Conservation (phyloP, 2,329 filamentous ascomycete species). For the Torrubiella hemipterigena region DNA sequence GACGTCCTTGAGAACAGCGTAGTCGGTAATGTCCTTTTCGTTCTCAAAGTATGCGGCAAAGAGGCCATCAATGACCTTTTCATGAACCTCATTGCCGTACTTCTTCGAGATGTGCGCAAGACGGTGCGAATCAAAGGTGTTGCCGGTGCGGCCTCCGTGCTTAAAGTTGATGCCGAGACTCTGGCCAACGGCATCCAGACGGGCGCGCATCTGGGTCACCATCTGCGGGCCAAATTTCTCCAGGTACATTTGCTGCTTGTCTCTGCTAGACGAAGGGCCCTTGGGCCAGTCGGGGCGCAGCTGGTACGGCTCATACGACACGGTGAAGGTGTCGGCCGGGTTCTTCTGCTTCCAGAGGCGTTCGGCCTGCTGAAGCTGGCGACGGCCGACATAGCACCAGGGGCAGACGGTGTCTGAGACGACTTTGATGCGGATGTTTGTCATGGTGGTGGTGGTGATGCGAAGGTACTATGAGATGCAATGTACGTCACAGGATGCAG, state of each 20-base stretch:
- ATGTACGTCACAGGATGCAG: no score
- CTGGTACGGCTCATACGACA: constrained; percentile 34
- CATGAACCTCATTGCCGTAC: constrained; percentile 39
- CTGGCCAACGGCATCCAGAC: constrained; percentile 17
- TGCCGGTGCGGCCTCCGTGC: constrained; percentile 20
- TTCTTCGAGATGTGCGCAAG: constrained; percentile 36
- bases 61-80: constrained; percentile 36
- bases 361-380: constrained; percentile 33
- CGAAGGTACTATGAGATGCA: no score
- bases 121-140: constrained; percentile 24
- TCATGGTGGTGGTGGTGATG: constrained; percentile 39
- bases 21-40: constrained; percentile 29
- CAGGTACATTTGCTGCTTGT: constrained; percentile 24
- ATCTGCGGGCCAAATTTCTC: constrained; percentile 53
- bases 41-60: constrained; percentile 30
- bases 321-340: constrained; percentile 46
- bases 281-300: constrained; percentile 23
- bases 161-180: constrained; percentile 32
- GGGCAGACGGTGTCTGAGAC: constrained; percentile 39
- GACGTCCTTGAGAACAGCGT: constrained; percentile 21
- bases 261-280: constrained; percentile 17
- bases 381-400: constrained; percentile 38
- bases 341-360: constrained; percentile 24
- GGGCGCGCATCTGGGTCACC: constrained; percentile 21
- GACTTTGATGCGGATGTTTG: constrained; percentile 32